Evolutionary conservation across 2,329 filamentous ascomycete genomes (phyloP).

Genomic region (Hymenoscyphus albidus): DNA sequence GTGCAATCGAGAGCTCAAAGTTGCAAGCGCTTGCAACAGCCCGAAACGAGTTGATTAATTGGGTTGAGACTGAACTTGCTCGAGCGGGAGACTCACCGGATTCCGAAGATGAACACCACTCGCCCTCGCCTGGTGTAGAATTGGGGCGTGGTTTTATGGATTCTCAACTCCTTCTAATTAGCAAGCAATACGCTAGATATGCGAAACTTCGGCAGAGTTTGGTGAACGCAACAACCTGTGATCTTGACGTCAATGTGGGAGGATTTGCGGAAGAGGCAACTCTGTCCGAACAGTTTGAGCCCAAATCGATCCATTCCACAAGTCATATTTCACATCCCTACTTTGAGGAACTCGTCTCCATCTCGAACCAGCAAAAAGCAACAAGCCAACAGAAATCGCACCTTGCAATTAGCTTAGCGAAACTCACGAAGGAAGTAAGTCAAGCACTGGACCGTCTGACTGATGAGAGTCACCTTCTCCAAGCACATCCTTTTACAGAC

Average conservation of each 20-base stretch:
- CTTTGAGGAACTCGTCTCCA: slow-evolving; percentile 48
- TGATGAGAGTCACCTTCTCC: slow-evolving; percentile 60
- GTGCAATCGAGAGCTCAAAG: slow-evolving; percentile 13
- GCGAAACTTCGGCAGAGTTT: slow-evolving; percentile 32
- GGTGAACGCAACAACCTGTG: slow-evolving; percentile 13
- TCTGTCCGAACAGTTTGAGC: background rate
- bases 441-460: slow-evolving; percentile 51
- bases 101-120: slow-evolving; percentile 23
- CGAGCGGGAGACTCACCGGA: slow-evolving; percentile 43
- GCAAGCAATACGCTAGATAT: slow-evolving; percentile 53
- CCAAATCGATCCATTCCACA: slow-evolving; percentile 22
- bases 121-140: slow-evolving; percentile 15
- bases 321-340: slow-evolving; percentile 53
- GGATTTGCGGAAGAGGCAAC: slow-evolving; percentile 6
- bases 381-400: slow-evolving; percentile 57
- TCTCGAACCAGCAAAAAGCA: slow-evolving; percentile 54
- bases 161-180: slow-evolving; percentile 37
- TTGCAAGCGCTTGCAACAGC: slow-evolving; percentile 52
- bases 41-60: slow-evolving; percentile 57
- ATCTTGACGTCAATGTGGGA: slow-evolving; percentile 11
- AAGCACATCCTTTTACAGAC: slow-evolving; percentile 45
- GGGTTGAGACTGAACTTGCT: slow-evolving; percentile 60
- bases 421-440: slow-evolving; percentile 48
- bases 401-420: slow-evolving; percentile 47
- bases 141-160: slow-evolving; percentile 24